Evolutionary conservation across 1,139 yeast species (phyloP), one percentile per base, ranked within the genome.

Genomic region (Wickerhamomyces sp.): DNA sequence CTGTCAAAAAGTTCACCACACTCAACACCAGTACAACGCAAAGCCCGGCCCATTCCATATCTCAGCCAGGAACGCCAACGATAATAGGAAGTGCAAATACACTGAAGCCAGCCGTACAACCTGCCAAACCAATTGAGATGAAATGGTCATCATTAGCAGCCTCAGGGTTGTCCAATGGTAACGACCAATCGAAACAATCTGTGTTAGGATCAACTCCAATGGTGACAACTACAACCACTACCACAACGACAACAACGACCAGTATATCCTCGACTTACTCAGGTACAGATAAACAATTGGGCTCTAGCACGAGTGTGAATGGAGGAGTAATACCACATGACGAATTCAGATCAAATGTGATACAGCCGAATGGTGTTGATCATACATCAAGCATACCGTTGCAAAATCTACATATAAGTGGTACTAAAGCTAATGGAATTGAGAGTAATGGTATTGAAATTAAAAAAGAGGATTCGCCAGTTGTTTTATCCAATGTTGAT

Each of bases 71-170:
- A 18, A 27, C 26, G 6, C 41, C 31, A 27, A 28, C 40, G 7
- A 28, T 37, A 17, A 31, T 26, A 26, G 26, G 31, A 7, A 26
- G 33, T 19, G 47, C 10, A 10, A 38, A 36, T 13, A 34, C 40
- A 26, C 33, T 41, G 28, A 41, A 37, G 31, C 45, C 46, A 7
- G 42, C 44, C 13, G 14, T 34, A 2, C 30, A 32, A 18, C 46
- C 43, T 3, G 42, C 30, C 5, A 30, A 27, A 15, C 28, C 33
- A 8, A 20, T 31, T 3, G 31, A 32, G 19, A 28, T 37, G 25
- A 28, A 31, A 32, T 82, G 90, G 90, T 74, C 89, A 1, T 76
- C 80, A 2, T 82, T 86, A 2, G 85, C 83, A 3, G 79, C 81
- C 6, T 75, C 73, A 24, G 63, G 34, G 12, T 22, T 31, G 12